A percentile compares a stretch with the other conserved stretches of the same genome.
Evolutionary conservation across 305 asterid genomes (phyloP).

Genomic region (Coffea humblotiana): DNA sequence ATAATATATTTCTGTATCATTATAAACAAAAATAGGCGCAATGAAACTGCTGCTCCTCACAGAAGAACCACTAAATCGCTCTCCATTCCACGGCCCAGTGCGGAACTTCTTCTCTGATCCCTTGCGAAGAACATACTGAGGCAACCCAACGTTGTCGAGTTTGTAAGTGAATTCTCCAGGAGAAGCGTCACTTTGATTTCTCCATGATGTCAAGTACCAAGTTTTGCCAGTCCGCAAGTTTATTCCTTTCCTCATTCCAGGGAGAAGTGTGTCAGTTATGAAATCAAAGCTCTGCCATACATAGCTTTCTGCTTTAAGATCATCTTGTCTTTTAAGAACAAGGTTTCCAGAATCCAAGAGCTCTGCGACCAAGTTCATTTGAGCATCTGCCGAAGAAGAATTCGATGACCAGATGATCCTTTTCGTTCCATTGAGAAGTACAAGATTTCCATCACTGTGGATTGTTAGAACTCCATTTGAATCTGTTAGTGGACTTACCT

Average conservation of each 20-base stretch:
- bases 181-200: slow-evolving; percentile 24
- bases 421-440: slow-evolving; percentile 17
- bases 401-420: slow-evolving; percentile 22
- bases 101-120: slow-evolving; percentile 20
- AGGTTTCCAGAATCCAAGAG: slow-evolving; percentile 34
- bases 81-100: slow-evolving; percentile 24
- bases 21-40: background rate
- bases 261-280: slow-evolving; percentile 26
- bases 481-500: slow-evolving; percentile 19
- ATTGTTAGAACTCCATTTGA: slow-evolving; percentile 18
- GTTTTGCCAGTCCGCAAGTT: slow-evolving; percentile 5
- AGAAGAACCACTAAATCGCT: slow-evolving; percentile 20
- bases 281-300: slow-evolving; percentile 37
- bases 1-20: slow-evolving; percentile 16
- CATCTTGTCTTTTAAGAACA: slow-evolving; percentile 13
- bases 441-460: slow-evolving; percentile 23
- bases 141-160: slow-evolving; percentile 22
- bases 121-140: slow-evolving; percentile 8
- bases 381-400: background rate
- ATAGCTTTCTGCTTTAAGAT: background rate
- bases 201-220: slow-evolving; percentile 22
- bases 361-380: slow-evolving; percentile 9
- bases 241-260: slow-evolving; percentile 26
- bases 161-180: slow-evolving; percentile 26
- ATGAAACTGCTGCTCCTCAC: background rate